Evolutionary conservation across 352 stramenopile species (phyloP).

Genomic region (Peronospora tabacina): DNA sequence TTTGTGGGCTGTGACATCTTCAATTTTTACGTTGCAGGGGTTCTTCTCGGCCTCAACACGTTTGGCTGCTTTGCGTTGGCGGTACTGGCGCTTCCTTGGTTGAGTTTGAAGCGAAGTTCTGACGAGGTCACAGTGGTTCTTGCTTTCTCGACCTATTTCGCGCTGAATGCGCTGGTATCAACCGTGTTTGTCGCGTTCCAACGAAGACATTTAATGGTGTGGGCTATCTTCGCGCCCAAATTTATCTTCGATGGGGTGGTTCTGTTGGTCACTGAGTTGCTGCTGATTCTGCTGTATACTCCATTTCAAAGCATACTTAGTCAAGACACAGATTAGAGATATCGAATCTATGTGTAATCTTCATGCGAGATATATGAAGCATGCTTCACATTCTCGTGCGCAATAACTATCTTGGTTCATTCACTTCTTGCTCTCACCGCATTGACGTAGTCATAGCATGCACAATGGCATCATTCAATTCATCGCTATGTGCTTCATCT

Average conservation of each 20-base stretch:
- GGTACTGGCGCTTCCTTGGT: constrained; percentile 33
- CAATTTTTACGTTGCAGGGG: constrained; percentile 61
- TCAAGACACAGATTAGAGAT: constrained; percentile 12
- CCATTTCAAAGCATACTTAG: constrained; percentile 13
- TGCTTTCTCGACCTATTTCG: constrained; percentile 39
- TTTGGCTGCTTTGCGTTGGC: constrained; percentile 65
- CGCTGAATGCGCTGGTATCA: constrained; percentile 56
- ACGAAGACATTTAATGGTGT: constrained; percentile 89
- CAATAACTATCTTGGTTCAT: neutral
- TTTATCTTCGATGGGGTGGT: constrained; percentile 81
- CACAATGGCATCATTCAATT: constrained; percentile 42
- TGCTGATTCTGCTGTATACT: constrained; percentile 34
- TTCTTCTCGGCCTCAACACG: constrained; percentile 82
- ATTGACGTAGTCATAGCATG: constrained; percentile 34
- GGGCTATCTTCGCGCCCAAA: constrained; percentile 89
- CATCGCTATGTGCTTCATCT: constrained; percentile 31
- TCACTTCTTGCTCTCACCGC: constrained; percentile 5
- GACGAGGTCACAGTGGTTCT: constrained; percentile 9
- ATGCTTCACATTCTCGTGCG: neutral
- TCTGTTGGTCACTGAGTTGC: constrained; percentile 43
- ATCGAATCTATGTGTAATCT: neutral
- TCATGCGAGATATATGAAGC: neutral
- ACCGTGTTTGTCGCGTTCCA: constrained; percentile 80
- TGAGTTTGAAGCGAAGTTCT: constrained; percentile 11
- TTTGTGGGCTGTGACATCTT: constrained; percentile 88